Conservation (phyloP, 2,329 filamentous ascomycete species). For the Fusarium sp. region DNA sequence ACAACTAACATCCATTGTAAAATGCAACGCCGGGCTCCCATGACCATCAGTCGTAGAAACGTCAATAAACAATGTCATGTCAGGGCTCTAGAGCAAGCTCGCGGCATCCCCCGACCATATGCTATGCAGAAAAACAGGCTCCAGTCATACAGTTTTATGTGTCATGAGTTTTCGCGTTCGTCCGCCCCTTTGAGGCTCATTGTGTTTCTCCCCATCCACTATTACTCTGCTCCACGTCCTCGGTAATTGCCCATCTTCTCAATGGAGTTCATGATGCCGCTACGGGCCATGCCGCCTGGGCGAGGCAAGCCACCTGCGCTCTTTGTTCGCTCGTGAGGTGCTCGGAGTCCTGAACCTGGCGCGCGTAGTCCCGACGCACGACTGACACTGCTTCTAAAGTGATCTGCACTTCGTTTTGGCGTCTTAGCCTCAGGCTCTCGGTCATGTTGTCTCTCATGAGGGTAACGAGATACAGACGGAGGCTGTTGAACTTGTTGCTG, state of each 20-base stretch:
- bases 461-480: constrained; percentile 35
- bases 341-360: constrained; percentile 60
- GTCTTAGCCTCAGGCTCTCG: constrained; percentile 46
- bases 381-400: constrained; percentile 58
- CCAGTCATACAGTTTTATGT: constrained; percentile 37
- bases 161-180: constrained; percentile 36
- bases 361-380: constrained; percentile 68
- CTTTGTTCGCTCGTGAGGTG: constrained; percentile 56
- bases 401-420: constrained; percentile 44
- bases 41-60: constrained; percentile 16
- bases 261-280: constrained; percentile 84
- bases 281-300: constrained; percentile 62
- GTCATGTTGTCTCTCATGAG: constrained; percentile 32
- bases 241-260: constrained; percentile 82
- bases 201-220: neutral
- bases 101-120: constrained; percentile 18
- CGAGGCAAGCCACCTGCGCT: constrained; percentile 58
- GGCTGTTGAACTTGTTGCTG: constrained; percentile 36
- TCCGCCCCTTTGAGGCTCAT: constrained; percentile 16
- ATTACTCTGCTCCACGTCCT: constrained; percentile 49
- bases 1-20: constrained; percentile 23
- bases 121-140: constrained; percentile 30
- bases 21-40: constrained; percentile 19
- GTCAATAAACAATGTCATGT: constrained; percentile 25
- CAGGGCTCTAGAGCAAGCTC: constrained; percentile 16